Conservation (phyloP, 225 moss, liverwort and hornwort species). For the Pleurozium schreberi region DNA sequence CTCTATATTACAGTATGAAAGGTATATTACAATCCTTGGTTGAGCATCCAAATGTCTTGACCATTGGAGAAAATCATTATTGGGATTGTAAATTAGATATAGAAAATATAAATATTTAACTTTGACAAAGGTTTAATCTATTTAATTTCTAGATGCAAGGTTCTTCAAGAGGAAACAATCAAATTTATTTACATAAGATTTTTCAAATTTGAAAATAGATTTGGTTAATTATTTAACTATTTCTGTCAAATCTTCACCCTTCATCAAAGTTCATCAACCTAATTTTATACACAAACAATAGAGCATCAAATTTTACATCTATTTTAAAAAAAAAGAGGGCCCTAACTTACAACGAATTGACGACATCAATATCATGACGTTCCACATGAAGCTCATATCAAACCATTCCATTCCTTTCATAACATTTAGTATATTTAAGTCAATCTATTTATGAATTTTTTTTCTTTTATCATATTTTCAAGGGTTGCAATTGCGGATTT, state of each 20-base stretch:
- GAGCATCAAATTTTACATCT: no score
- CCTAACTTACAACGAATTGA: neutral
- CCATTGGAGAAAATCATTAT: neutral
- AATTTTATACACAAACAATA: neutral
- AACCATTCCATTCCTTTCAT: neutral
- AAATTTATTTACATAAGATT: no score
- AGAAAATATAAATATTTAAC: no score
- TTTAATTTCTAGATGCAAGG: neutral
- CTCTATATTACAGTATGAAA: neutral
- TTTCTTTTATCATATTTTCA: accelerated
- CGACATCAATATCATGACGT: neutral
- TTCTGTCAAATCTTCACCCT: neutral
- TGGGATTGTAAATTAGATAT: neutral
- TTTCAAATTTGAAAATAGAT: accelerated
- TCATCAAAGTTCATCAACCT: no score
- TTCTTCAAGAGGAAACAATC: neutral
- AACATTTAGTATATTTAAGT: no score
- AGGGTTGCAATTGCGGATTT: accelerated
- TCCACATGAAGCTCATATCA: accelerated
- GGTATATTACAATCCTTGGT: neutral
- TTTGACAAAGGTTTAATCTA: neutral
- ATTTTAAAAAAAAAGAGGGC: neutral
- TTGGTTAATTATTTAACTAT: neutral
- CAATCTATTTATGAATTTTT: neutral
- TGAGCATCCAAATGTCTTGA: neutral